Evolutionary conservation across 2,329 filamentous ascomycete genomes (phyloP).

Genomic region (Clarireedia paspali): DNA sequence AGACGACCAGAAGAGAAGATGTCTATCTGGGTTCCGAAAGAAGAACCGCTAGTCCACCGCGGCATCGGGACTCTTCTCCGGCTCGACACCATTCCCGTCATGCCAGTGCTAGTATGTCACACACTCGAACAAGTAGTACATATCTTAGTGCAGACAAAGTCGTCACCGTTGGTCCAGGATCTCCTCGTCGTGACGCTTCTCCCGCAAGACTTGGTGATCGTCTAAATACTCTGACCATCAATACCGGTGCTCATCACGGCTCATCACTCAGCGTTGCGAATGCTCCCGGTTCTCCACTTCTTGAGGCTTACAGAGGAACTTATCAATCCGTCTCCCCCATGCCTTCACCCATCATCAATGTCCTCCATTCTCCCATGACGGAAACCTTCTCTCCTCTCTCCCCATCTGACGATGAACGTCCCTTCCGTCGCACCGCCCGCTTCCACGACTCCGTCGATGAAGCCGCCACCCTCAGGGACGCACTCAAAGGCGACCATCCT

Average conservation of each 20-base stretch:
- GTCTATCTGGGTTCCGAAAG: conserved; percentile 9
- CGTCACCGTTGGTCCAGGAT: conserved; percentile 26
- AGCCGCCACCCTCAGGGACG: conserved; percentile 66
- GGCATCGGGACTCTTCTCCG: conserved; percentile 7
- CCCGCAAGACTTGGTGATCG: conserved; percentile 22
- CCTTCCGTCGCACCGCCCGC: conserved; percentile 49
- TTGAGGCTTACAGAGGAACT: conserved; percentile 88
- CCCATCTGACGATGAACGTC: conserved; percentile 38
- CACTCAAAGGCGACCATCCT: conserved; percentile 49
- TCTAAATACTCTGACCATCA: conserved; percentile 27
- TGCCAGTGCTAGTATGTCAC: conserved; percentile 7
- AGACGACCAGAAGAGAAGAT: conserved; percentile 8
- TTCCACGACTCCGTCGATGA: conserved; percentile 82
- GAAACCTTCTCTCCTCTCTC: conserved; percentile 46
- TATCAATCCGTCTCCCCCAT: conserved; percentile 94
- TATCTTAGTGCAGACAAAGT: conserved; percentile 18
- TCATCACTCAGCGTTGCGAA: conserved; percentile 37
- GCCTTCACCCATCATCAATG: conserved; percentile 64
- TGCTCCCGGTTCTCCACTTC: conserved; percentile 72
- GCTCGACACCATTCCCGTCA: conserved; percentile 1
- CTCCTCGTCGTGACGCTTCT: conserved; percentile 18
- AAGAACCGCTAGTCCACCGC: conserved; percentile 14
- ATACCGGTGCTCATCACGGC: conserved; percentile 13
- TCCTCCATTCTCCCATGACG: conserved; percentile 36
- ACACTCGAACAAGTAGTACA: conserved; percentile 11